Evolutionary conservation across 1,139 yeast genomes (phyloP), one percentile per base, ranked within the genome.

Genomic region (Waltiozyma sp.): DNA sequence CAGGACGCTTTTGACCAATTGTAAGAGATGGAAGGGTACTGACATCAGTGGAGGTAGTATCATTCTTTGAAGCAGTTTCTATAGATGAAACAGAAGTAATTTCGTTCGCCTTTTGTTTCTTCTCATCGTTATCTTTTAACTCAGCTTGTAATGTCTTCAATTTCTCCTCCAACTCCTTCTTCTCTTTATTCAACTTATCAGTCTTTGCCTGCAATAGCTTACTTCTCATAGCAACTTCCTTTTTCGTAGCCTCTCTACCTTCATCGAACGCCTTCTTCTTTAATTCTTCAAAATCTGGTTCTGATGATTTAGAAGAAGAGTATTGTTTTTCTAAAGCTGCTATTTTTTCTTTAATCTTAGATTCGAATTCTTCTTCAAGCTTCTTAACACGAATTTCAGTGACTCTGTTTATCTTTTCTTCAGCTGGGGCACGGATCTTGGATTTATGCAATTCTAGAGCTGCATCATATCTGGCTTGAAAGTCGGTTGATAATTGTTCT

Each of bases 231-330:
- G 56, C 56, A 31, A 54, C 59, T 43, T 55, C 63, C 47, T 53
- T 61, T 62, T 56, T 55, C 38, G 56, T 58, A 31, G 63, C 61
- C 41, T 66, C 64, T 46, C 65, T 63, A 9, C 69, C 64, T 42
- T 67, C 67, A 31, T 64, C 67, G 41, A 65, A 62, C 3, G 67
- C 59, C 36, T 56, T 56, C 49, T 66, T 59, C 55, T 64, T 65
- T 34, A 57, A 54, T 26, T 57, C 62, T 10, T 45, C 52, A 37
- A 41, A 24, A 14, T 41, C 43, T 1, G 36, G 16, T 35, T 47
- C 47, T 46, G 54, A 19, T 43, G 47, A 15, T 39, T 44, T 41
- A 23, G 39, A 26, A 8, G 38, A 31, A 21, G 43, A 48, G 9
- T 50, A 42, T 13, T 46, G 39, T 18, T 43, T 47, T 41, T 46